These are phyloP conservation scores for Chlamydomonas sp. DNA, from an alignment of 139 green algal species.

Conservation along the genomic window DNA sequence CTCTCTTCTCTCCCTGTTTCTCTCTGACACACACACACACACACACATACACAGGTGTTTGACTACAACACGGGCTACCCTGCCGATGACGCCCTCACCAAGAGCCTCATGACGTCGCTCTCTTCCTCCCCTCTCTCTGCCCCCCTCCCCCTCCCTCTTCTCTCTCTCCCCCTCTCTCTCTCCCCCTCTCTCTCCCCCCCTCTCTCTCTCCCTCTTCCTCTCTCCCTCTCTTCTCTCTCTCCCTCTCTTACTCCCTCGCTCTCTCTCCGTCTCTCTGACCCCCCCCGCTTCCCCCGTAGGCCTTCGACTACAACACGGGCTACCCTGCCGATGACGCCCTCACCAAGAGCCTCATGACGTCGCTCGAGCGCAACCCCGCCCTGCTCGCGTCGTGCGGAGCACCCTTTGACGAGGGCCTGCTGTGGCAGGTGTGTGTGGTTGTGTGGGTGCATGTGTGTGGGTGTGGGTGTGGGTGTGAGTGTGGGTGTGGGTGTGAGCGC, in stretches of 20 bases:
- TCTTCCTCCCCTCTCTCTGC: too few relatives aligned
- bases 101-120: too few relatives aligned
- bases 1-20: too few relatives aligned
- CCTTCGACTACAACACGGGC: constrained; percentile 60
- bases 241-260: too few relatives aligned
- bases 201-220: too few relatives aligned
- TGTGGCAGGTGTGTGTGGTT: constrained; percentile 65
- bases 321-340: constrained; percentile 48
- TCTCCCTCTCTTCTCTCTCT: too few relatives aligned
- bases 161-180: too few relatives aligned
- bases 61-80: too few relatives aligned
- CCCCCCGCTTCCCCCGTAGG: constrained; percentile 50
- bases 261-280: too few relatives aligned
- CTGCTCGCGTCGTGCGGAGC: constrained; percentile 51
- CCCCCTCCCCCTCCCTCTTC: too few relatives aligned
- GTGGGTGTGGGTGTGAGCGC: background rate
- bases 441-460: constrained; percentile 5
- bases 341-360: constrained; percentile 52
- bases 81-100: constrained; percentile 62
- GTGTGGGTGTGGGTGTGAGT: constrained; percentile 5
- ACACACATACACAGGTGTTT: constrained; percentile 43
- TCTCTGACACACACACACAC: too few relatives aligned
- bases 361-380: constrained; percentile 23
- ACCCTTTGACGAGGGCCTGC: constrained; percentile 83
- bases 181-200: too few relatives aligned